A percentile compares a stretch with the other conserved stretches of the same genome.
Evolutionary conservation across 2,329 filamentous ascomycete species (phyloP).

Genomic region (Westerdykella ornata): DNA sequence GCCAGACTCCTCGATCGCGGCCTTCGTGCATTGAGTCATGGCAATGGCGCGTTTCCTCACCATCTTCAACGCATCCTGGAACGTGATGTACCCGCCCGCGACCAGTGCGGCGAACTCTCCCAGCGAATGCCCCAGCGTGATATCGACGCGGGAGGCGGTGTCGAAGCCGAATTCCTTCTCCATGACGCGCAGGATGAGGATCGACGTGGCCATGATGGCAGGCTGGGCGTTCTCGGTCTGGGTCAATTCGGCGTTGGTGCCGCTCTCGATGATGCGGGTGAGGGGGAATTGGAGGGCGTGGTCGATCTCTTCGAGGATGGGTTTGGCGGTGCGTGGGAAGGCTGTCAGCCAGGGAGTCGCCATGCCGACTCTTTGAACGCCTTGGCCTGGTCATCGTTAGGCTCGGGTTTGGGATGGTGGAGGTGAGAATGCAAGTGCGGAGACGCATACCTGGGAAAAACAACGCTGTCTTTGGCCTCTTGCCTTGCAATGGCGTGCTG

Average conservation of each 20-base stretch:
- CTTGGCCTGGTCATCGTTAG: slow-evolving; percentile 58
- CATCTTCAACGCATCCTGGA: slow-evolving; percentile 69
- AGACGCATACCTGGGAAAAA: slow-evolving; percentile 34
- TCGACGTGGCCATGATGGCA: slow-evolving; percentile 90
- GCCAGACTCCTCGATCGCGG: slow-evolving; percentile 59
- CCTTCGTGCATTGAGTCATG: slow-evolving; percentile 70
- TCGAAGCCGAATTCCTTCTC: slow-evolving; percentile 79
- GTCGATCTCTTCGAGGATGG: slow-evolving; percentile 83
- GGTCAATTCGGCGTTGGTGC: slow-evolving; percentile 70
- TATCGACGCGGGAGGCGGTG: slow-evolving; percentile 63
- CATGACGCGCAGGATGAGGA: slow-evolving; percentile 80
- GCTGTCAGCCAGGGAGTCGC: slow-evolving; percentile 75
- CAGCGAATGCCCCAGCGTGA: slow-evolving; percentile 82
- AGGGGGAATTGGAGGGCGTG: slow-evolving; percentile 65
- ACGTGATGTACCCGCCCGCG: slow-evolving; percentile 70
- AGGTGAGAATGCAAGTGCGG: not conserved
- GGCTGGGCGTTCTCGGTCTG: slow-evolving; percentile 85
- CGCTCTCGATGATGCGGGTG: slow-evolving; percentile 69
- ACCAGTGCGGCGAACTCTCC: slow-evolving; percentile 91
- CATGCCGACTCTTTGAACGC: slow-evolving; percentile 86
- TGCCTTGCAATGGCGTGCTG: slow-evolving; percentile 15
- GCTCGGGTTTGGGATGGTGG: not conserved
- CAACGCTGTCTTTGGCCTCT: slow-evolving; percentile 34
- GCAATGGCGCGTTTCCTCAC: slow-evolving; percentile 71
- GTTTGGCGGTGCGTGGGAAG: slow-evolving; percentile 69